Base-by-base conservation (phyloP, 1,284 basidiomycete genomes). In the Hypsizygus ulmarius region DNA sequence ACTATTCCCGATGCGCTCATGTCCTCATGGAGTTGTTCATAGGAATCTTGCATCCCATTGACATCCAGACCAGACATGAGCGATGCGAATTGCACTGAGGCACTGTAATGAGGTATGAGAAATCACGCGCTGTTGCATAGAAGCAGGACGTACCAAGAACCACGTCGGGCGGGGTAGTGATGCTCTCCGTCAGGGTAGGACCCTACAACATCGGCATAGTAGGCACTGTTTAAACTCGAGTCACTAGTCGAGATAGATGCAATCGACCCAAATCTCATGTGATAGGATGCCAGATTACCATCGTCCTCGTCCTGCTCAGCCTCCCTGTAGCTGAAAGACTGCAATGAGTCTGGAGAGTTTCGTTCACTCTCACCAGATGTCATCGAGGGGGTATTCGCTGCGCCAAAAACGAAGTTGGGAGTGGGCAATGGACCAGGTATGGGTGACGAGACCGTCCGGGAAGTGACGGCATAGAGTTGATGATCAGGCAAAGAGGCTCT, bases 401-500 rank as follows among this genome's bases (percentile, higher is more conserved):
- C 70, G 51, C 85, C 85, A 57, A 88, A 88, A 35, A 81, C 81
- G 69, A 80, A 88, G 57, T 75, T 75, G 25, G 81, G 79, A 6
- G 75, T 73, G 4, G 85, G 86, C n/a, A 87, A 71, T 5, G 86
- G 85, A 0, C 85, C 86, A 5, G 83, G 80, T 39, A 82, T 75
- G 8, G 81, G 80, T 2, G 80, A 73, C 0, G 72, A 61, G 21
- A 81, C 61, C 4, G 69, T 59, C 28, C 84, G 78, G 25, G 75
- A 62, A 11, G 78, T 72, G 47, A 78, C 64, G 7, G 75, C 67
- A 57, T 75, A 83, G 12, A 74, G 61, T 14, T 69, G 68, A 44
- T 75, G 72, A 50, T 79, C 77, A 37, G 78, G 77, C 21, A 76
- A 59, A 18, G 73, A 74, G 9, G 68, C 67, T 34, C 73, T 66